These are phyloP conservation scores for Chaetomium sp. DNA, from an alignment of 2,329 filamentous ascomycete species.

Conservation along the genomic window DNA sequence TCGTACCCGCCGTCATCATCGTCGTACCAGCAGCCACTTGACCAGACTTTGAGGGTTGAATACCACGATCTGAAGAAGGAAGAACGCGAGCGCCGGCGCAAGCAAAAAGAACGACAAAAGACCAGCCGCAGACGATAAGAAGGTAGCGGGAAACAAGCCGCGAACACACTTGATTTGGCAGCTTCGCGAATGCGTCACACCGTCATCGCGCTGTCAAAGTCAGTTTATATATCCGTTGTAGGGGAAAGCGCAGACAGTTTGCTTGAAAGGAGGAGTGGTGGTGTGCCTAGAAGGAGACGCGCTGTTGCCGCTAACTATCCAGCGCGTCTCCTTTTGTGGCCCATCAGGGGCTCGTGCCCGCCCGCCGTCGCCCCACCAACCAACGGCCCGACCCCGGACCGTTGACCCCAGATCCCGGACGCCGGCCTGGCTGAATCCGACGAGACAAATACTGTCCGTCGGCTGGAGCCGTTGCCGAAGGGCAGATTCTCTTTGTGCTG, in stretches of 20 bases:
- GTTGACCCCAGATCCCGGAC: constrained; percentile 3
- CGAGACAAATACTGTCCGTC: constrained; percentile 30
- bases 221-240: constrained; percentile 1
- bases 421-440: neutral
- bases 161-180: neutral
- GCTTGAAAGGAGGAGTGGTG: neutral
- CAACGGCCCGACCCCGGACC: constrained; percentile 3
- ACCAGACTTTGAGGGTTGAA: neutral
- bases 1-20: constrained; percentile 10
- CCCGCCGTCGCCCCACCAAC: constrained; percentile 20
- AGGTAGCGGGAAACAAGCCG: neutral
- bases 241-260: neutral
- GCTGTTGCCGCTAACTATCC: too few species aligned
- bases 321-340: constrained; percentile 10
- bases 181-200: constrained; percentile 13
- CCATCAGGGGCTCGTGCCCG: neutral
- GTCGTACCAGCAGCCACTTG: neutral
- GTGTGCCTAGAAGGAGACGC: neutral
- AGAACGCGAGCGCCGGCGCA: neutral
- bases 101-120: neutral
- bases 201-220: constrained; percentile 12
- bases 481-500: neutral
- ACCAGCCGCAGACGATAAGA: neutral
- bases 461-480: neutral
- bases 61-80: constrained; percentile 15